These are phyloP conservation scores for Apophysomyces elegans DNA, from an alignment of 371 early-diverging fungal species.

Conservation along the genomic window DNA sequence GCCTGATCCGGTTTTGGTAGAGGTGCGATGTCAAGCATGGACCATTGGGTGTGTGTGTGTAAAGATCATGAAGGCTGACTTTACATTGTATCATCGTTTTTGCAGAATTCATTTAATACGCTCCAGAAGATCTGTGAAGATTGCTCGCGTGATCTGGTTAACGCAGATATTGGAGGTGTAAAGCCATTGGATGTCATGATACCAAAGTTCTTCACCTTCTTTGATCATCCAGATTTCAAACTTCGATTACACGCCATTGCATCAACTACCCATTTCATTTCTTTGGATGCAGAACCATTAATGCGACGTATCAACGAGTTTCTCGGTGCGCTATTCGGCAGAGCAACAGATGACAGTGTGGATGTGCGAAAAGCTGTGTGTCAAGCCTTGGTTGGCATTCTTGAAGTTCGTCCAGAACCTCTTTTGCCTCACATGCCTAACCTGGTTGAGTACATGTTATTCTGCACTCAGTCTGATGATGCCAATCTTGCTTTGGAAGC, in stretches of 20 bases:
- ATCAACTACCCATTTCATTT: slow-evolving; percentile 82
- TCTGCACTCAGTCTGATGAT: slow-evolving; percentile 83
- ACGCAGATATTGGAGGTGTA: slow-evolving; percentile 69
- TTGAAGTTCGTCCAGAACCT: slow-evolving; percentile 83
- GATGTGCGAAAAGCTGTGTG: slow-evolving; percentile 93
- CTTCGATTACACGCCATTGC: slow-evolving; percentile 80
- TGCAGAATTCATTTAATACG: slow-evolving; percentile 85
- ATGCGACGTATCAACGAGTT: slow-evolving; percentile 75
- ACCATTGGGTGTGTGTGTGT: no score
- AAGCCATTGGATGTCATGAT: slow-evolving; percentile 84
- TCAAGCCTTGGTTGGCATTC: slow-evolving; percentile 84
- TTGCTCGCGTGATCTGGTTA: slow-evolving; percentile 72
- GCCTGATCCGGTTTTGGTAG: slow-evolving; percentile 70
- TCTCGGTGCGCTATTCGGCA: slow-evolving; percentile 78
- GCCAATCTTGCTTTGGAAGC: slow-evolving; percentile 90
- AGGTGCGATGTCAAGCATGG: slow-evolving; percentile 53
- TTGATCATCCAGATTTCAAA: slow-evolving; percentile 72
- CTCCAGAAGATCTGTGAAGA: slow-evolving; percentile 95
- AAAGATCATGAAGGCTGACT: no score
- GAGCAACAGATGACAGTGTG: slow-evolving; percentile 78
- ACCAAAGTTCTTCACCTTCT: slow-evolving; percentile 82
- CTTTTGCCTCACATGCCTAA: slow-evolving; percentile 84
- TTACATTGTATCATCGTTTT: neutral
- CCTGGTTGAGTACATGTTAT: slow-evolving; percentile 93
- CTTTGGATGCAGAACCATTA: slow-evolving; percentile 69